phyloP scores from a whole-genome alignment of 2,329 filamentous ascomycete species.

The Sporothrix brunneoviolacea region DNA sequence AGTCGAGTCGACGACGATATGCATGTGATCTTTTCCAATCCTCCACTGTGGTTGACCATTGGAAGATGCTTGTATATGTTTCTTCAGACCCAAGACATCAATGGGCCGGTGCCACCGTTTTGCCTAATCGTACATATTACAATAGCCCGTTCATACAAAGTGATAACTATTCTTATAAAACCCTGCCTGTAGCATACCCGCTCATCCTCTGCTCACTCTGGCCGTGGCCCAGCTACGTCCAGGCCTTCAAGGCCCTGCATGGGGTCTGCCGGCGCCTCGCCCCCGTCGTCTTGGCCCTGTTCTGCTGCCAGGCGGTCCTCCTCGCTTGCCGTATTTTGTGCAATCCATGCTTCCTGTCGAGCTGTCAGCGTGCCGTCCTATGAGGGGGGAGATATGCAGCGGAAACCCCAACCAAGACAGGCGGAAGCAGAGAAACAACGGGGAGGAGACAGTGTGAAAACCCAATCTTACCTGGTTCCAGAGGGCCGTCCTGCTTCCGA shows the following conservation, averaged over 20 bases:
- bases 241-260: conserved; percentile 94
- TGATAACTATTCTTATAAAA: too few relatives aligned
- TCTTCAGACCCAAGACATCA: too few relatives aligned
- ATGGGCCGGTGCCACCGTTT: too few relatives aligned
- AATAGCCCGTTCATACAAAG: too few relatives aligned
- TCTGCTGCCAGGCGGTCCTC: conserved; percentile 62
- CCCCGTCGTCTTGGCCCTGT: conserved; percentile 42
- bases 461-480: conserved; percentile 79
- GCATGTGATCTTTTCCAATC: neutral
- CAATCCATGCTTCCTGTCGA: conserved; percentile 80
- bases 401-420: neutral
- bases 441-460: conserved; percentile 3
- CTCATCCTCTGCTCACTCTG: conserved; percentile 44
- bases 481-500: conserved; percentile 88
- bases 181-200: too few relatives aligned
- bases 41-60: too few relatives aligned
- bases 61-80: too few relatives aligned
- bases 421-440: neutral
- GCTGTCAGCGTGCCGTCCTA: conserved; percentile 12
- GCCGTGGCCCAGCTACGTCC: conserved; percentile 88
- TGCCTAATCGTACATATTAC: too few relatives aligned
- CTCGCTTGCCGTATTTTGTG: conserved; percentile 77
- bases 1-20: neutral
- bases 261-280: conserved; percentile 63
- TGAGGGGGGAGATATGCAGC: neutral